Evolutionary conservation across 129 eudicot species (phyloP), one percentile per base, ranked within the genome.

Genomic region (Scalesia atractyloides): DNA sequence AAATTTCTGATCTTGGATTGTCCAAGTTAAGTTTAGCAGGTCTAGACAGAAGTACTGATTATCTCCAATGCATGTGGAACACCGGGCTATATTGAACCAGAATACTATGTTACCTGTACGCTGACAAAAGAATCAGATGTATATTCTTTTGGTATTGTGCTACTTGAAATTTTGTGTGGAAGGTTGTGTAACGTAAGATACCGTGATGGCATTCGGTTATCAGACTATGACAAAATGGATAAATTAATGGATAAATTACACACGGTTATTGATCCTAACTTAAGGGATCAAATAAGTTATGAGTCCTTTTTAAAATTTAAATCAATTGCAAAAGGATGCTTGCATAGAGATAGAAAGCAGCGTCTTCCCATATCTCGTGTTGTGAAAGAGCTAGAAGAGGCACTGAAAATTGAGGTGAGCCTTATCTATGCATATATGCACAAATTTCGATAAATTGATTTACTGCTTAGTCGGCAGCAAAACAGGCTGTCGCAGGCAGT

Each of bases 81-180:
- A 11, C 50, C 20, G 1, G 66, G 76, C 7, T 71, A 71, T 18
- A 9, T 8, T 73, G 78, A 64, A 17, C 78, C 51, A 5, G 78
- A 73, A 18, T 73, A 73, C 17, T 48, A 41, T n/a, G 12, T 5
- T 17, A 47, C 46, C n/a, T 57, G 68, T 15, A 19, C 24, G 4
- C 60, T 75, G 26, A 64, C n/a, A 14, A 75, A 30, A 58, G 62
- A 52, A 52, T 64, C 70, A 19, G 80, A 75, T 41, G 73, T 75
- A 0, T 75, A 63, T 66, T 68, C 80, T 51, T 66, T 75, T 15
- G 80, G 80, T 9, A 59, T 75, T 54, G 73, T 75, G 19, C 51
- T 66, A 9, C 37, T 65, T 39, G 80, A 50, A 7, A 17, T 75
- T 49, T 20, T 66, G 5, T 50, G 73, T 56, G 68, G 69, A 60